Conservation (phyloP, 2,329 filamentous ascomycete genomes). For the Orbilia oligospora region DNA sequence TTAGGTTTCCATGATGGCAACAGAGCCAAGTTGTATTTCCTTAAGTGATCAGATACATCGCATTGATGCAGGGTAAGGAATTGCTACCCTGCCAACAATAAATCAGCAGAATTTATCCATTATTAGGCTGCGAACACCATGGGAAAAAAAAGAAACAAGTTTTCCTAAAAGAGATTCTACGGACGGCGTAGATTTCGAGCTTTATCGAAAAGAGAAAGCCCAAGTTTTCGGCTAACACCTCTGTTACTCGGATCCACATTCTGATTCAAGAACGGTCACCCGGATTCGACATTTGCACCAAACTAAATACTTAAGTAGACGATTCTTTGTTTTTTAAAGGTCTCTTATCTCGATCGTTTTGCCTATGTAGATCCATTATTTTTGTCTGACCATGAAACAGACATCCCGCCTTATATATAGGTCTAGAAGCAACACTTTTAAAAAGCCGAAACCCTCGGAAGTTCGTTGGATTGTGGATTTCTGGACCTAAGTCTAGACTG, state of each 20-base stretch:
- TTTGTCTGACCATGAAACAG: background rate
- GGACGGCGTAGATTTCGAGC: background rate
- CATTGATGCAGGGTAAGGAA: background rate
- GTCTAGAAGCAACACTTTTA: background rate
- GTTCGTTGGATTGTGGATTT: background rate
- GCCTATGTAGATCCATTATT: background rate
- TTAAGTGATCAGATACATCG: background rate
- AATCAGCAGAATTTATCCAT: background rate
- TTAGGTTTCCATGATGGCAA: background rate
- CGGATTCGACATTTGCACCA: background rate
- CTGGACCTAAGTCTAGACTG: background rate
- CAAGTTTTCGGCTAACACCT: background rate
- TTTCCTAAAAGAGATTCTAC: background rate
- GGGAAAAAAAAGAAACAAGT: background rate
- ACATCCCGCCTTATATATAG: background rate
- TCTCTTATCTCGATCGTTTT: background rate
- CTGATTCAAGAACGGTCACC: conserved; percentile 2
- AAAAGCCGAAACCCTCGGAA: background rate
- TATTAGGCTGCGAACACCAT: background rate
- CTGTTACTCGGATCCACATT: conserved; percentile 1
- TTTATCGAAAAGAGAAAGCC: conserved; percentile 5
- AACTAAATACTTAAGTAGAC: no score
- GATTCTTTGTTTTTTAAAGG: background rate
- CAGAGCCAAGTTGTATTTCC: background rate
- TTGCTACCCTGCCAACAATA: background rate